Evolutionary conservation across 768 basidiomycete genomes (phyloP), one percentile per base, ranked within the genome.

Genomic region (Cystobasidium onofrii): DNA sequence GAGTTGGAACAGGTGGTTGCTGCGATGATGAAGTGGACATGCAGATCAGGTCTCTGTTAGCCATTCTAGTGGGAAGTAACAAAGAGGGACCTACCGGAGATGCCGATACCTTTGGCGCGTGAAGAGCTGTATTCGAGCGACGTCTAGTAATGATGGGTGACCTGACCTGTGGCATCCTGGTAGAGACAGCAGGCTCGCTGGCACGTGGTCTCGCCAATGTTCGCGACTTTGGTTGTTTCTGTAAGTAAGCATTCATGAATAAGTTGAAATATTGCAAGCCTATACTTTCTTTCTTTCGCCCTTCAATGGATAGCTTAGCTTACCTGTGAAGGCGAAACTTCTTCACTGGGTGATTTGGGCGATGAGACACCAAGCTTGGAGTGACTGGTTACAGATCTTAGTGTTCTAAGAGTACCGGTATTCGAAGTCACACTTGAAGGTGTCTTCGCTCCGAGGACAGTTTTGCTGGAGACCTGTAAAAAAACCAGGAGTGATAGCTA

Each of bases 131-230:
- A 23, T 64, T 64, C 36, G 63, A 64, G 15, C 43, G 31, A 2
- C 63, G 63, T 27, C 63, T 12, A 15, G 63, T 64, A 12, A 64
- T 25, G 6, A 64, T 64, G 33, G 63, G 63, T 4, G 63, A 64
- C 18, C 63, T 39, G 36, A 64, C 33, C 15, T 31, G 36, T 1
- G 34, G 39, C 33, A 29, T 60, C 27, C 29, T 25, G 31, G 57
- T 20, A 6, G 57, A 6, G 18, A 64, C 9, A 4, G 31, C 25
- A 25, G 63, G 63, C 63, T 64, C 63, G 63, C 63, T 64, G 27
- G 63, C 31, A 20, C 63, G 31, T 3, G 63, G 36, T 27, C 29
- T 64, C 20, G 46, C 46, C 4, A 7, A 2, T n/a, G 34, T 15
- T 6, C 63, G 25, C 29, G 57, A 39, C 25, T 23, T 23, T 9